Evolutionary conservation across 2,329 filamentous ascomycete genomes (phyloP).

Genomic region (Colletotrichum gloeosporioides): DNA sequence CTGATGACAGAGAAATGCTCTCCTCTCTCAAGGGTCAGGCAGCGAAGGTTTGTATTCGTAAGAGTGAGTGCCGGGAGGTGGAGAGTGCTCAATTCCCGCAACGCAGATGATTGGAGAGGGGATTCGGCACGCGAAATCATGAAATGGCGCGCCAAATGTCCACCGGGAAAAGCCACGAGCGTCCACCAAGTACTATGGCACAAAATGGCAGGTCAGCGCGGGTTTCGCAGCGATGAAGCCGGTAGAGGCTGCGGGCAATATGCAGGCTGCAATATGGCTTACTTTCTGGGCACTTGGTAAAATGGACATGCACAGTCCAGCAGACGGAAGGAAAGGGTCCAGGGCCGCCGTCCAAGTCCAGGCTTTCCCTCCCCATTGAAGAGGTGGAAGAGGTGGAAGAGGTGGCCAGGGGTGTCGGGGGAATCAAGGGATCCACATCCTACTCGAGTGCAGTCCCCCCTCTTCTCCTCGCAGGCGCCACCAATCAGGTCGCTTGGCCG

Average conservation of each 20-base stretch:
- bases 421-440: constrained; percentile 13
- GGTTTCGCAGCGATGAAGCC: background rate
- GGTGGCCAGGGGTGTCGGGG: constrained; percentile 15
- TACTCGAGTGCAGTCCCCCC: background rate
- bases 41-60: background rate
- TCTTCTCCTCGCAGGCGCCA: background rate
- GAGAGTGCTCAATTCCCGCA: background rate
- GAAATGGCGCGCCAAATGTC: background rate
- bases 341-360: background rate
- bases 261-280: background rate
- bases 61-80: background rate
- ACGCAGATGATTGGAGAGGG: background rate
- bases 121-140: background rate
- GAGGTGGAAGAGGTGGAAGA: too few relatives aligned
- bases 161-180: background rate
- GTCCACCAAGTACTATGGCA: background rate
- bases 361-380: too few relatives aligned
- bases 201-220: background rate
- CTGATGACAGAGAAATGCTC: background rate
- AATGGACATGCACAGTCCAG: background rate
- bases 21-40: background rate
- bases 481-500: background rate
- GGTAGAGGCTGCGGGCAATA: background rate
- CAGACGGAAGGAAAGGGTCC: background rate
- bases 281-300: background rate